Conservation (phyloP, 192 early-diverging fungal genomes). For the Coemansia sp. region DNA sequence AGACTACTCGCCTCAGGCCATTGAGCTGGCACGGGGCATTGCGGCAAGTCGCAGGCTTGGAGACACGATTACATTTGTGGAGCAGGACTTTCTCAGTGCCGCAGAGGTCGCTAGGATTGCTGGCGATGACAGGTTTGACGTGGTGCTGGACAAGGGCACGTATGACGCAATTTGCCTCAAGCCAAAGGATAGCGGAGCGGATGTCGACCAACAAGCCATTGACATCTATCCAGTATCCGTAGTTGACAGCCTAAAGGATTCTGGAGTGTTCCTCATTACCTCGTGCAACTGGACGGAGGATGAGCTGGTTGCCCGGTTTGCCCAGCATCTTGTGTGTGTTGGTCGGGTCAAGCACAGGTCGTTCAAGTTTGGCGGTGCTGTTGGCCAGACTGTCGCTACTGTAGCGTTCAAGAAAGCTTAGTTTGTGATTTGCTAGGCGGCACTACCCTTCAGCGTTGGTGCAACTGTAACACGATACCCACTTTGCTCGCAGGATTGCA, state of each 20-base stretch:
- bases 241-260: conserved; percentile 57
- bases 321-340: conserved; percentile 59
- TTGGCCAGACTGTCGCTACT: conserved; percentile 85
- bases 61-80: conserved; percentile 52
- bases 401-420: conserved; percentile 64
- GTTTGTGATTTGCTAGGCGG: neutral
- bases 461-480: neutral
- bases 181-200: conserved; percentile 38
- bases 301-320: conserved; percentile 63
- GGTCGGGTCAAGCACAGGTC: conserved; percentile 77
- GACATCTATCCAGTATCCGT: conserved; percentile 61
- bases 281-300: conserved; percentile 93
- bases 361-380: conserved; percentile 84
- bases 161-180: conserved; percentile 87
- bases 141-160: conserved; percentile 90
- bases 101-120: conserved; percentile 44
- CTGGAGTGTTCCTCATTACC: conserved; percentile 74
- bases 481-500: neutral
- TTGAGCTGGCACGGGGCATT: conserved; percentile 68
- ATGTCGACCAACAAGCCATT: conserved; percentile 52
- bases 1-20: conserved; percentile 79
- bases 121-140: conserved; percentile 35
- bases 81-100: conserved; percentile 60
- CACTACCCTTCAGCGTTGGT: neutral
- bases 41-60: conserved; percentile 46